These are phyloP conservation scores for Angomonas ambiguus DNA, from an alignment of 208 protist species.

Conservation along the genomic window DNA sequence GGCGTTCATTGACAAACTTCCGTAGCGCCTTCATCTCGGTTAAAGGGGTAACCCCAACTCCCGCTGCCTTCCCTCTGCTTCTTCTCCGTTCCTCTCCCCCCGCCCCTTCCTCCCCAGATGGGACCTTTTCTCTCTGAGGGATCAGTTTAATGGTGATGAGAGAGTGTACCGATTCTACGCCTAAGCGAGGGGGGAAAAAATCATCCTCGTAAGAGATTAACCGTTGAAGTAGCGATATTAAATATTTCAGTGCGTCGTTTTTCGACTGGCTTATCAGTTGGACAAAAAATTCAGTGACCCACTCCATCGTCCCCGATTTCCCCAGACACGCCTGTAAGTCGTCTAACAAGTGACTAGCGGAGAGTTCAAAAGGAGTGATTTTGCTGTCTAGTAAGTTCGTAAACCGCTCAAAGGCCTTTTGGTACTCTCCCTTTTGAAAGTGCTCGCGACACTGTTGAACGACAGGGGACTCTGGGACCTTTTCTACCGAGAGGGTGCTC, in stretches of 20 bases:
- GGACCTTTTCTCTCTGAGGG: conserved; percentile 11
- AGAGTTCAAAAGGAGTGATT: conserved; percentile 64
- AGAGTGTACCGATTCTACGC: conserved; percentile 16
- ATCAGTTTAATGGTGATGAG: conserved; percentile 18
- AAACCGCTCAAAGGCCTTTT: conserved; percentile 33
- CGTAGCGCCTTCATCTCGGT: conserved; percentile 17
- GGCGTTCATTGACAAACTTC: conserved; percentile 11
- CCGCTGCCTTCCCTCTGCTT: background rate
- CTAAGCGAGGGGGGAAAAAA: conserved; percentile 21
- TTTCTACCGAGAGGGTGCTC: conserved; percentile 15
- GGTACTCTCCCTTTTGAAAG: conserved; percentile 35
- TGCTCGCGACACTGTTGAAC: background rate
- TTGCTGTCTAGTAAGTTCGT: conserved; percentile 35
- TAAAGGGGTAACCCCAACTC: conserved; percentile 17
- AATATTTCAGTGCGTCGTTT: conserved; percentile 9
- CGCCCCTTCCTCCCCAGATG: conserved; percentile 17
- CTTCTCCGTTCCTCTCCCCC: background rate
- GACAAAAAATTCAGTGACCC: background rate
- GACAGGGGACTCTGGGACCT: background rate
- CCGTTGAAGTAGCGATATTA: conserved; percentile 35
- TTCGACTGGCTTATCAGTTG: background rate
- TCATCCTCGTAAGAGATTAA: conserved; percentile 30
- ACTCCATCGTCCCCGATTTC: background rate
- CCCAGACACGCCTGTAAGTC: background rate
- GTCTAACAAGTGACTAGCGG: conserved; percentile 27